phyloP scores from a whole-genome alignment of 2,329 filamentous ascomycete genomes.

The Sclerotinia subarctica region DNA sequence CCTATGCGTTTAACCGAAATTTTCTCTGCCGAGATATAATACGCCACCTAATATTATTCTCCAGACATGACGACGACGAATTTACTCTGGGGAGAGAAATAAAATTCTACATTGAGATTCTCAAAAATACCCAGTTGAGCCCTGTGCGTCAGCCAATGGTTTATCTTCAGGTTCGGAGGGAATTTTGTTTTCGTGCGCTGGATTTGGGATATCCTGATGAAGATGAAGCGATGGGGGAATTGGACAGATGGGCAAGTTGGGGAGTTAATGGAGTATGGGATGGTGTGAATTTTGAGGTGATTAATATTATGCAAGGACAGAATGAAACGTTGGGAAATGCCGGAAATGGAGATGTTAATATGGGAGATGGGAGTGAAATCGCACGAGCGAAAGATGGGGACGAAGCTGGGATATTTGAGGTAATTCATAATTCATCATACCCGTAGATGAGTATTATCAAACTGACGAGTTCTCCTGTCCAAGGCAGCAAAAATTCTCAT shows the following conservation, averaged over 20 bases:
- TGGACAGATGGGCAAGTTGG: neutral
- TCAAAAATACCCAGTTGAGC: neutral
- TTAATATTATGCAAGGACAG: fast-evolving
- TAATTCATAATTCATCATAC: neutral
- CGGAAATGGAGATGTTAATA: neutral
- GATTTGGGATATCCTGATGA: neutral
- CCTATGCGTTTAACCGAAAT: conserved; percentile 7
- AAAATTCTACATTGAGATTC: neutral
- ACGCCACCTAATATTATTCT: neutral
- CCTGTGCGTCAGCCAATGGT: neutral
- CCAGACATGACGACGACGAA: neutral
- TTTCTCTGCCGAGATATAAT: neutral
- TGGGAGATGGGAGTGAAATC: neutral
- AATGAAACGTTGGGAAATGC: fast-evolving
- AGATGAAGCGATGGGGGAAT: neutral
- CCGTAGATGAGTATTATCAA: fast-evolving
- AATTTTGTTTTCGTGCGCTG: neutral
- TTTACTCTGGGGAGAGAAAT: neutral
- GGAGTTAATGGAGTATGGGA: fast-evolving
- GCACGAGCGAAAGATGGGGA: too few species aligned
- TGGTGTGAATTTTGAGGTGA: fast-evolving
- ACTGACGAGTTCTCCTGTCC: neutral
- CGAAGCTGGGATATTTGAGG: neutral
- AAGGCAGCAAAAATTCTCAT: neutral
- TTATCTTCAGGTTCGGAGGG: neutral